Evolutionary conservation across 2,329 filamentous ascomycete genomes (phyloP).

Genomic region (Cladophialophora exuberans): DNA sequence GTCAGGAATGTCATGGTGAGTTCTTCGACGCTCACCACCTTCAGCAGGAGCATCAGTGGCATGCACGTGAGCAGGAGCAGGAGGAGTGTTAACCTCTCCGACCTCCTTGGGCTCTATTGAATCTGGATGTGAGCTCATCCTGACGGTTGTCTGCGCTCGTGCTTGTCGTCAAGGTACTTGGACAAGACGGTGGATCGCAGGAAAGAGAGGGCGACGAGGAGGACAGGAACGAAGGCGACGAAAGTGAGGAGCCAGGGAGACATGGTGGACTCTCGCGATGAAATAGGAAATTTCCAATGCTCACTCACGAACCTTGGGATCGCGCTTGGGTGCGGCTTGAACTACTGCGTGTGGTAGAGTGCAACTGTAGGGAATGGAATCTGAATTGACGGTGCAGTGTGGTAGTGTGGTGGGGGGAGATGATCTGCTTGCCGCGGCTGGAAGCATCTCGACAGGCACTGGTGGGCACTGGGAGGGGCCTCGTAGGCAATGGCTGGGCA

Average conservation of each 20-base stretch:
- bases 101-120: conserved; percentile 13
- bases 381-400: conserved; percentile 6
- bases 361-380: no score
- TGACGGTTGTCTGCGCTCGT: conserved; percentile 22
- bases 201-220: conserved; percentile 29
- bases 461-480: neutral
- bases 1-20: conserved; percentile 29
- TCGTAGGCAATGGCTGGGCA: no score
- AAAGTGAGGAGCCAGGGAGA: conserved; percentile 30
- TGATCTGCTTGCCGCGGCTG: conserved; percentile 10
- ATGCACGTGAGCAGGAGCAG: neutral
- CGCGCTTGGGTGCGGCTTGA: conserved; percentile 1
- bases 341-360: neutral
- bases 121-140: conserved; percentile 18
- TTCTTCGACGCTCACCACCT: conserved; percentile 15
- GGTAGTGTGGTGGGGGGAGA: neutral
- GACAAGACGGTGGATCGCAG: conserved; percentile 32
- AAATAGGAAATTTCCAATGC: conserved; percentile 2
- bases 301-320: no score
- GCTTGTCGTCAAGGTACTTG: conserved; percentile 32
- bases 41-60: conserved; percentile 15
- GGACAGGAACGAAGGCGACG: conserved; percentile 27
- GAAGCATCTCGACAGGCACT: neutral
- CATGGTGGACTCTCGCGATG: conserved; percentile 20
- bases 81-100: neutral